Base-by-base conservation (phyloP, 805 yeast species). In the Saturnispora gosingensis region DNA sequence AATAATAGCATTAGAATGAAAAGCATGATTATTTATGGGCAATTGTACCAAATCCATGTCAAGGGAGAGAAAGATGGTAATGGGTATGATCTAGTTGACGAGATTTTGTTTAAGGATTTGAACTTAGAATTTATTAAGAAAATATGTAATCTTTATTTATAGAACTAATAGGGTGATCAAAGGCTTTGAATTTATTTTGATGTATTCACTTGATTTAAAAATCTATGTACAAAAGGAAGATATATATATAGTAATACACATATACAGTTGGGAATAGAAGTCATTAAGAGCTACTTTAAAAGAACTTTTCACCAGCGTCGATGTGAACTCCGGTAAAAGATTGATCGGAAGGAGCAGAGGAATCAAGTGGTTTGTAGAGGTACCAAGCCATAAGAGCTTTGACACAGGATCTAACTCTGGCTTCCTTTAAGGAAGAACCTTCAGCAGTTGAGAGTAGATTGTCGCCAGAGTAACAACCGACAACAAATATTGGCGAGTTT, bases 371-470 rank as follows among this genome's bases (percentile, higher is more conserved):
- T 56, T 85, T 81, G 69, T 93, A 93, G 62, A 95, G 77, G 71
- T 93, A 93, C 83, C 93, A 93, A 54, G 87, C 80, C 75, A 88
- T 83, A 65, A 93, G 78, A 34, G 97, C 90, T 67, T 85, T 85
- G 34, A 89, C 95, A 49, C 89, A 87, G 35, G 97, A 93, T 67
- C 96, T 81, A 40, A 88, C 85, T 69, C 89, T 87, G 35, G 97
- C 97, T 70, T 93, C 98, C 57, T 78, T 80, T 61, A 93, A 72
- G 28, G 95, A 85, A 6, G 95, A 74, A 36, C 98, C 99, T 63
- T 85, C 88, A 42, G 97, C 97, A 68, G 93, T 97, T 48, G 97
- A 97, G 51, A 93, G 73, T 68, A 88, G 82, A 56, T 81, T 80
- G 13, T 75, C 74, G 35, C 97, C 98, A 53, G 85, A 75, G 67